Base-by-base conservation (phyloP, 2,329 filamentous ascomycete genomes). In the Zelopaecilomyces penicillatus region DNA sequence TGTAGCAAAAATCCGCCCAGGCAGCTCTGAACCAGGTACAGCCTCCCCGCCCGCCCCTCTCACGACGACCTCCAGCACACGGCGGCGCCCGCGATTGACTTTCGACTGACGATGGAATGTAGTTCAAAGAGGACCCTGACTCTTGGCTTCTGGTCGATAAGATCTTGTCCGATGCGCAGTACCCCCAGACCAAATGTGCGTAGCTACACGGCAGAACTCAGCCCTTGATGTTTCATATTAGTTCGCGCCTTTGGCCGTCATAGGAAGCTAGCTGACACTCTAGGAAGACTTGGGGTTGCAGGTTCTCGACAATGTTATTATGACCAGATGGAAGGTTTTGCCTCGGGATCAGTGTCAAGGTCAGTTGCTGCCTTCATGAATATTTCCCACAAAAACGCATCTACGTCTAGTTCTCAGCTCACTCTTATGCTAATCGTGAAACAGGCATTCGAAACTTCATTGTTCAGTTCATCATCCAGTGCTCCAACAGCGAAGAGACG, bases 81-180 rank as follows among this genome's bases (percentile, higher is more conserved):
- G 34, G 40, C 36, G 10, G 39, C 29, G 32, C 28, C n/a, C 5
- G 40, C n/a, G 30, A 43, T 39, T 39, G 46, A 9, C n/a, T 26
- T 29, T 32, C 19, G 34, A n/a, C 12, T 35, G 30, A 50, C 39
- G 41, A 38, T 27, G 51, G 19, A 44, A 52, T 49, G 37, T 51
- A 97, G 87, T 98, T 98, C 78, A 97, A 97, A 69, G 93, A 97
- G 73, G 95, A 97, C 61, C 90, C 91, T 47, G 93, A 98, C 72
- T 85, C 93, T 48, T 98, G 93, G 93, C 79, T 97, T 54, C 80
- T 96, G 65, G 93, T 97, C 59, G 93, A 96, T 65, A 90, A 95
- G 71, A 95, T 98, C 60, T 79, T 98, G 51, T 85, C 91, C 67
- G 86, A 95, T 66, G 87, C 93, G 52, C 84, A 84, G 65, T 95